phyloP scores from a whole-genome alignment of 352 stramenopile species.

The Globisporangium iwayamae region DNA sequence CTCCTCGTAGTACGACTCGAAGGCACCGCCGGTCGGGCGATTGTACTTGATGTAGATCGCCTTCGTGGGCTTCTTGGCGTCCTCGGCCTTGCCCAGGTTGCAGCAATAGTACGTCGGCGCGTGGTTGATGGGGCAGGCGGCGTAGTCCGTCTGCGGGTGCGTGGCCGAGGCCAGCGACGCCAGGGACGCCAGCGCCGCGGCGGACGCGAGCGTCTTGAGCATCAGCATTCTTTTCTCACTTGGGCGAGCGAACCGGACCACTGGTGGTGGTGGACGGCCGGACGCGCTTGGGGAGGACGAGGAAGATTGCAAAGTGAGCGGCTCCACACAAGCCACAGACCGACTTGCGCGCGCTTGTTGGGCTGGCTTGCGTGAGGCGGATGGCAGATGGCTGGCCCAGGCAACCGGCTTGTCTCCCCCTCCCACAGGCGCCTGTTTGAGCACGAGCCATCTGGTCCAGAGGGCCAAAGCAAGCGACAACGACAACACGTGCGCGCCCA shows the following conservation, averaged over 20 bases:
- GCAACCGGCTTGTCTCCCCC: not conserved
- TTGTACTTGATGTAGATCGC: conserved; percentile 63
- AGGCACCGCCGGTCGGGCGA: conserved; percentile 39
- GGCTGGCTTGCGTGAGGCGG: not conserved
- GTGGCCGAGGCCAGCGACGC: conserved; percentile 33
- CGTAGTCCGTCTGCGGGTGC: conserved; percentile 48
- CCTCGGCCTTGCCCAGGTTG: conserved; percentile 30
- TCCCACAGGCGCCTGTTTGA: not conserved
- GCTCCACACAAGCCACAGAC: not conserved
- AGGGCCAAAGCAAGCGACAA: not conserved
- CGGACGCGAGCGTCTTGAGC: conserved; percentile 15
- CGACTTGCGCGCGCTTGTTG: not conserved
- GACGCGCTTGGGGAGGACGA: conserved; percentile 17
- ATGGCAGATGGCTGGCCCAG: not conserved
- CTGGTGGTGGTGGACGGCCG: not conserved
- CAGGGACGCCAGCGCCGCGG: conserved; percentile 14
- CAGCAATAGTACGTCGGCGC: conserved; percentile 57
- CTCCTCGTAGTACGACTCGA: conserved; percentile 56
- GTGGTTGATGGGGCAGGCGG: conserved; percentile 60
- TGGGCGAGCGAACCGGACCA: conserved; percentile 8
- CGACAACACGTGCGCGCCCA: not conserved
- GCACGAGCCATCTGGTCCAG: not conserved
- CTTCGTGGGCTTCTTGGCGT: conserved; percentile 25
- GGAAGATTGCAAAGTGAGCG: conserved; percentile 18
- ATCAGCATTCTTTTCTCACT: conserved; percentile 10